Conservation (phyloP, 2,329 filamentous ascomycete species). For the Aspergillus bombycis region DNA sequence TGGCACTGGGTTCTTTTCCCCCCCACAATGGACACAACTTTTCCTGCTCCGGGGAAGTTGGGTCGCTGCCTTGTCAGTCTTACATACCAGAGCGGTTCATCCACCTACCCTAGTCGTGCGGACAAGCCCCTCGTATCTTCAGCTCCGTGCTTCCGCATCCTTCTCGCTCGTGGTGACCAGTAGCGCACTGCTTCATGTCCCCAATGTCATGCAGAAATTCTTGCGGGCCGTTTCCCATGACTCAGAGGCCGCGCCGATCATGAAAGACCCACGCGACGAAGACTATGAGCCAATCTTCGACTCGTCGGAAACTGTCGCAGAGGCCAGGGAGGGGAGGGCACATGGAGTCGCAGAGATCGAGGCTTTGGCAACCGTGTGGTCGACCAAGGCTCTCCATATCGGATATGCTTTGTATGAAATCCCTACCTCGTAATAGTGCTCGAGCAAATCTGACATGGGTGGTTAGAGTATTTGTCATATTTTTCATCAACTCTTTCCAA, state of each 20-base stretch:
- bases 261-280: slow-evolving; percentile 5
- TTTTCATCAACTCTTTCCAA: slow-evolving; percentile 15
- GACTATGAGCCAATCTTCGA: slow-evolving; percentile 8
- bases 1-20: background rate
- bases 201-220: slow-evolving; percentile 10
- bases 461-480: slow-evolving; percentile 14
- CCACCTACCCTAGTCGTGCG: background rate
- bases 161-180: background rate
- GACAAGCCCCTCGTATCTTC: background rate
- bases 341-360: slow-evolving; percentile 14
- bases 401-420: slow-evolving; percentile 10
- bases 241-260: background rate
- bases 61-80: background rate
- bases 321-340: background rate
- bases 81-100: background rate
- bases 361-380: slow-evolving; percentile 12
- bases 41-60: background rate
- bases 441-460: background rate
- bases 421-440: background rate
- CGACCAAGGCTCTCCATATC: slow-evolving; percentile 3
- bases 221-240: slow-evolving; percentile 3
- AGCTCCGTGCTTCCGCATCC: background rate
- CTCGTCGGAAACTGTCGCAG: background rate
- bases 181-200: background rate
- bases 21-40: background rate